Base-by-base conservation (phyloP, 2,329 filamentous ascomycete species). In the Lecanoromycetidae sp. region DNA sequence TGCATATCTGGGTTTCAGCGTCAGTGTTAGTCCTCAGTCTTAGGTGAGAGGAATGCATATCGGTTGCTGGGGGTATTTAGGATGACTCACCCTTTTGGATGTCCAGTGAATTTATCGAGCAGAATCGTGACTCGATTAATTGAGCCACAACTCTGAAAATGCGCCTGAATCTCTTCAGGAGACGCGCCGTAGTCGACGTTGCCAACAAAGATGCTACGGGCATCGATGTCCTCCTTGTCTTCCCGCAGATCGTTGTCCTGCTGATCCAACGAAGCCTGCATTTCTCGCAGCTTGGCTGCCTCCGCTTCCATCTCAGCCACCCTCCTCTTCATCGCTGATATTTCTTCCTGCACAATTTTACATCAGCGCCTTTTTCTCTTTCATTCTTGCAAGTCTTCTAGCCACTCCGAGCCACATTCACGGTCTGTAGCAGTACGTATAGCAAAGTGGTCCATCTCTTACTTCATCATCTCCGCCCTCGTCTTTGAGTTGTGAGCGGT, bases 71-170 rank as follows among this genome's bases (percentile, higher is more conserved):
- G 15, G 27, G 29, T n/a, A 7, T 9, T n/a, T 38, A 27, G 52
- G 35, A 37, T 52, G 51, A 76, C 82, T 66, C 72, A 94, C 88
- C 91, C 91, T 74, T 98, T 98, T n/a, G 91, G 91, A 72, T 96
- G 88, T 54, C 91, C 91, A 9, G 88, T 94, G 62, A 95, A 96
- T 71, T 98, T 98, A 71, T 98, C 91, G 57, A 98, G 71, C 57
- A 98, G 71, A 56, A 98, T 98, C 1, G 91, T 98, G 50, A 98
- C 91, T 52, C 91, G 83, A 67, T 98, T 98, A 72, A 98, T 98
- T 56, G 84, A 87, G 51, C 91, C 91, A 60, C 87, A 94, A 71
- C 82, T 93, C 72, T 94, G 87, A 70, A 98, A 98, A 63, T 98
- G 91, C 50, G 87, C 86, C 71, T 98, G 91, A 50, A 98, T 91